Evolutionary conservation across 1,139 yeast species (phyloP).

Genomic region (Schwanniomyces etchellsii): DNA sequence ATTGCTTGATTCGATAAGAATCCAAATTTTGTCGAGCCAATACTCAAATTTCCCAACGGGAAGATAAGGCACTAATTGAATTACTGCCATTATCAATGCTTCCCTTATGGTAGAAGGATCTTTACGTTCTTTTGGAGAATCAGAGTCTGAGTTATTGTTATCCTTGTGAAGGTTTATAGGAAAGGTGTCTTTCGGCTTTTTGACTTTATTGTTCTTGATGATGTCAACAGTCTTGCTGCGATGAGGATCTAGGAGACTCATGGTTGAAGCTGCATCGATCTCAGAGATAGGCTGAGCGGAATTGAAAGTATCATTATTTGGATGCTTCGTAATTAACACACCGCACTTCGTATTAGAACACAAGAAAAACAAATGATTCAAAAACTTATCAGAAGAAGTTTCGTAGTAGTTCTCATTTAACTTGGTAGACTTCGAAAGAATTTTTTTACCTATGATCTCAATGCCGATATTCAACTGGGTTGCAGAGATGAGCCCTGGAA

Average conservation of each 20-base stretch:
- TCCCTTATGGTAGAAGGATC: slow-evolving; percentile 45
- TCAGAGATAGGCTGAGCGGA: slow-evolving; percentile 38
- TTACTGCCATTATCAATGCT: slow-evolving; percentile 43
- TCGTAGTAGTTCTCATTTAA: slow-evolving; percentile 9
- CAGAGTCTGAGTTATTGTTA: slow-evolving; percentile 8
- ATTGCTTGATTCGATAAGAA: slow-evolving; percentile 35
- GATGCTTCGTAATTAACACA: slow-evolving; percentile 15
- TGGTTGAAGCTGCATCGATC: slow-evolving; percentile 31
- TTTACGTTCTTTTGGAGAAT: slow-evolving; percentile 17
- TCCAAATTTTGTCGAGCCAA: slow-evolving; percentile 48
- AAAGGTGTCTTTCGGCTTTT: slow-evolving; percentile 27
- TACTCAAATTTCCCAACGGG: slow-evolving; percentile 35
- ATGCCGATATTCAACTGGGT: slow-evolving; percentile 56
- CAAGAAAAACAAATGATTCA: slow-evolving; percentile 35
- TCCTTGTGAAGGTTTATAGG: slow-evolving; percentile 16
- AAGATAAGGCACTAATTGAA: slow-evolving; percentile 51
- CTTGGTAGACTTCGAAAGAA: slow-evolving; percentile 37
- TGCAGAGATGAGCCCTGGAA: slow-evolving; percentile 52
- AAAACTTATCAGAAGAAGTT: slow-evolving; percentile 27
- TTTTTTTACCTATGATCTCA: slow-evolving; percentile 49
- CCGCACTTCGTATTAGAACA: slow-evolving; percentile 30
- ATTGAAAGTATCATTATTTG: slow-evolving; percentile 14
- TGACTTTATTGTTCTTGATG: slow-evolving; percentile 24
- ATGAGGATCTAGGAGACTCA: slow-evolving; percentile 23
- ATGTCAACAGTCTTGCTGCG: slow-evolving; percentile 17